These are phyloP conservation scores for Glycine soja DNA, from an alignment of 306 rosid genomes.

Conservation along the genomic window DNA sequence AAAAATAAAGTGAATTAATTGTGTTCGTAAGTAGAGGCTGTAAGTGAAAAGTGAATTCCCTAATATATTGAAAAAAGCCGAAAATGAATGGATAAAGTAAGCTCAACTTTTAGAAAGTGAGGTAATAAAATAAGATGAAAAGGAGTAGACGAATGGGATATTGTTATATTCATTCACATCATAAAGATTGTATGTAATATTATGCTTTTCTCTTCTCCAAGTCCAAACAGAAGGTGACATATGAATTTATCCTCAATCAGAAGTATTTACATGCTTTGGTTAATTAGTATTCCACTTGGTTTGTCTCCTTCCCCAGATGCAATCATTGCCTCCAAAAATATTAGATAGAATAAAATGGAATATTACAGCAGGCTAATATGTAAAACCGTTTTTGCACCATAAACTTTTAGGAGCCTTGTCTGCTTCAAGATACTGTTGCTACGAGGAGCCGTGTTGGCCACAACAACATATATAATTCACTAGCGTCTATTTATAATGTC, in stretches of 20 bases:
- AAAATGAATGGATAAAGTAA: conserved; percentile 33
- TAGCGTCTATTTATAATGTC: neutral
- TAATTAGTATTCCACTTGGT: conserved; percentile 14
- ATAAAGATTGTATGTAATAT: conserved; percentile 16
- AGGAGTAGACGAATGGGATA: conserved; percentile 6
- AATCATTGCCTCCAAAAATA: conserved; percentile 20
- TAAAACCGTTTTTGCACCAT: conserved; percentile 14
- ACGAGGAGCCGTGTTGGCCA: neutral
- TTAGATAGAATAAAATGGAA: conserved; percentile 14
- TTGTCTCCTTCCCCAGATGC: conserved; percentile 37
- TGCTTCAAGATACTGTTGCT: conserved; percentile 31
- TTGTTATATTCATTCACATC: conserved; percentile 26
- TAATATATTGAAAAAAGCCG: conserved; percentile 20
- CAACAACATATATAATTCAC: neutral
- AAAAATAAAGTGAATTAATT: conserved; percentile 2
- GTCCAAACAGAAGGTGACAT: conserved; percentile 48
- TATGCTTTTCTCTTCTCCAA: neutral
- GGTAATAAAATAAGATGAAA: conserved; percentile 25
- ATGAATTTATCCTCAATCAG: conserved; percentile 1
- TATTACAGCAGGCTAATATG: neutral
- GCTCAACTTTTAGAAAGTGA: conserved; percentile 40
- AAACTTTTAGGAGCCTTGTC: conserved; percentile 8
- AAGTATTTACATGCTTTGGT: neutral
- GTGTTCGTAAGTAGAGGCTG: neutral
- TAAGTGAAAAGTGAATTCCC: conserved; percentile 41